Conservation (phyloP, 2,329 filamentous ascomycete genomes). For the Pseudocercospora ulei region DNA sequence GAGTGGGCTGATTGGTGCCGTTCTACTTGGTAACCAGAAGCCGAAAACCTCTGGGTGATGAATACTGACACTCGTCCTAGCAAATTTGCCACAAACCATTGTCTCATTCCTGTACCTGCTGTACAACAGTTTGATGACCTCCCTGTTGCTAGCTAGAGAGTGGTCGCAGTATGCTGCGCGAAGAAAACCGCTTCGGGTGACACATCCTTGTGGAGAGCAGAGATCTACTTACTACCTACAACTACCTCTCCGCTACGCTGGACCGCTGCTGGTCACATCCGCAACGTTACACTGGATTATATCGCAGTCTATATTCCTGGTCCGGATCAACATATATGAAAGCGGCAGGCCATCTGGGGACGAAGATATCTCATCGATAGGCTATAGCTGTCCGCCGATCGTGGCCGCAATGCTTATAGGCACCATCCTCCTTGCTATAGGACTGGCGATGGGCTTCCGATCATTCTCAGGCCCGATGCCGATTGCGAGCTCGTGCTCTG, state of each 20-base stretch:
- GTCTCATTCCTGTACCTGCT: conserved; percentile 15
- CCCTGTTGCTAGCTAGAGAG: conserved; percentile 32
- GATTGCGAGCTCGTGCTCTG: conserved; percentile 18
- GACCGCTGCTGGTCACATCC: conserved; percentile 35
- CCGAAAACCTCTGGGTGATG: background rate
- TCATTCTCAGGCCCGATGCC: conserved; percentile 12
- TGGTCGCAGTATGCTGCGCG: conserved; percentile 37
- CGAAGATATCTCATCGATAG: conserved; percentile 10
- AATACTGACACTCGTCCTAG: background rate
- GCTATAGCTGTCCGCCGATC: conserved; percentile 15
- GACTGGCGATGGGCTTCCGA: conserved; percentile 9
- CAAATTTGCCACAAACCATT: conserved; percentile 17
- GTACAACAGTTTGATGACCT: conserved; percentile 17
- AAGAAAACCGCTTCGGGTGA: conserved; percentile 36
- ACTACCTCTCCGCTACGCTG: conserved; percentile 35
- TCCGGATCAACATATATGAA: conserved; percentile 27
- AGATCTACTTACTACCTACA: conserved; percentile 38
- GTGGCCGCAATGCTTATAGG: conserved; percentile 14
- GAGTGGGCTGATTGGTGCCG: conserved; percentile 4
- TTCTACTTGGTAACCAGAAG: conserved; percentile 1
- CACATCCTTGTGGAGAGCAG: conserved; percentile 33
- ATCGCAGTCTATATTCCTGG: conserved; percentile 41
- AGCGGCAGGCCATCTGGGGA: conserved; percentile 4
- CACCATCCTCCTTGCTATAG: conserved; percentile 1
- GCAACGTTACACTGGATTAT: conserved; percentile 40